Conservation (phyloP, 1,284 basidiomycete species). For the Ganoderma resinaceum region DNA sequence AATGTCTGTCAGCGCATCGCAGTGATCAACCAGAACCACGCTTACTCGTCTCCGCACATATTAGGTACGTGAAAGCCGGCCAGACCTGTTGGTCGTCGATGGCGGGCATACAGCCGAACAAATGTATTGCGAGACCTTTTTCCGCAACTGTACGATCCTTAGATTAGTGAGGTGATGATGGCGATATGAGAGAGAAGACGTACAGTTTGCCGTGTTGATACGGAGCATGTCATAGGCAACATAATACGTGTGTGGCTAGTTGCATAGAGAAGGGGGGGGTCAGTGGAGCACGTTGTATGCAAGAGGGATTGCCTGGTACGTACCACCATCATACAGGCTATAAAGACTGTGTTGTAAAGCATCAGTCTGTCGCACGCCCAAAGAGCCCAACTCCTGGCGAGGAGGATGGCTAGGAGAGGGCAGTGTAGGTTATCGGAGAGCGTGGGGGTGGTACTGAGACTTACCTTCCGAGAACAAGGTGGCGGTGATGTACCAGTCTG, state of each 20-base stretch:
- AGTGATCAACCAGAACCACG: too few relatives aligned
- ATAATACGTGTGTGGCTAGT: conserved; percentile 1
- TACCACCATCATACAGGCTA: conserved; percentile 2
- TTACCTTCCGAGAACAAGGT: conserved; percentile 6
- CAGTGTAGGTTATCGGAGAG: background rate
- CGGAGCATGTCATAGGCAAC: conserved; percentile 2
- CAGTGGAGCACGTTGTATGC: background rate
- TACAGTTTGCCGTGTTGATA: background rate
- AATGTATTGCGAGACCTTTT: background rate
- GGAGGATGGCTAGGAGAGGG: background rate
- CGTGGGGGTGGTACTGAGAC: background rate
- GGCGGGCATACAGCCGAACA: conserved; percentile 1
- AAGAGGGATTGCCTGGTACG: background rate
- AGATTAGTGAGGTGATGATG: background rate
- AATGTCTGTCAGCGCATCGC: background rate
- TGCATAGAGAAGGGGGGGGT: background rate
- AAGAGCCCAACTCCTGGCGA: conserved; percentile 2
- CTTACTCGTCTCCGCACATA: conserved; percentile 4
- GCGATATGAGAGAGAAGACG: background rate
- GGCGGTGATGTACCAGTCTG: conserved; percentile 4
- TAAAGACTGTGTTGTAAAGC: conserved; percentile 1
- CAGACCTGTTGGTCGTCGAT: background rate
- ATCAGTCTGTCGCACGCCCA: conserved; percentile 4
- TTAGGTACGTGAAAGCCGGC: background rate
- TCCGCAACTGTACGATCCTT: background rate